A percentile compares a stretch with the other conserved stretches of the same genome.
These are phyloP conservation scores for Yamadazyma paraphyllophila DNA, from an alignment of 805 yeast species.

Conservation along the genomic window DNA sequence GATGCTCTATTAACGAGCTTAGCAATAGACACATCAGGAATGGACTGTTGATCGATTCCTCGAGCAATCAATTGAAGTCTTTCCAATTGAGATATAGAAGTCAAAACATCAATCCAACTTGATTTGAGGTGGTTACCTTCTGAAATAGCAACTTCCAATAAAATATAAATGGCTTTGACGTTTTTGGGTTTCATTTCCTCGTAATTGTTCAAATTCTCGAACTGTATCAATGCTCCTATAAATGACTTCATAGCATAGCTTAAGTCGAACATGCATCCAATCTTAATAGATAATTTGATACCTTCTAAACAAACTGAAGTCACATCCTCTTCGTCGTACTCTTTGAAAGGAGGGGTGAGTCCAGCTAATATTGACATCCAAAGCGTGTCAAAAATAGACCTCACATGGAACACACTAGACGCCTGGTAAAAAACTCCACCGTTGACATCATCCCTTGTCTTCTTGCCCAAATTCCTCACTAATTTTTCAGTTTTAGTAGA, in stretches of 20 bases:
- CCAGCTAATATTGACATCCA: conserved; percentile 99
- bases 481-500: conserved; percentile 83
- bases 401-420: conserved; percentile 83
- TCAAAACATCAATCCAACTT: conserved; percentile 83
- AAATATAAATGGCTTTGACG: conserved; percentile 70
- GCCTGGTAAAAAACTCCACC: conserved; percentile 70
- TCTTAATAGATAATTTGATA: conserved; percentile 73
- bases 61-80: conserved; percentile 83
- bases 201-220: conserved; percentile 74
- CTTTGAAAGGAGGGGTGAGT: conserved; percentile 89
- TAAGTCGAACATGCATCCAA: conserved; percentile 79
- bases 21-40: conserved; percentile 84
- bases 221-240: conserved; percentile 85
- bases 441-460: conserved; percentile 38
- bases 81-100: conserved; percentile 86
- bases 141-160: conserved; percentile 71
- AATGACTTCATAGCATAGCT: conserved; percentile 87
- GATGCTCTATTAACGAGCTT: conserved; percentile 57
- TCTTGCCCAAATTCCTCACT: conserved; percentile 61
- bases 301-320: conserved; percentile 79
- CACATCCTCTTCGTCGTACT: conserved; percentile 72
- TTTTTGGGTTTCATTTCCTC: conserved; percentile 78
- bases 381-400: conserved; percentile 85
- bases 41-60: conserved; percentile 77
- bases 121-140: conserved; percentile 70